Conservation (phyloP, 1,284 basidiomycete genomes). For the Ceratobasidium theobromae region DNA sequence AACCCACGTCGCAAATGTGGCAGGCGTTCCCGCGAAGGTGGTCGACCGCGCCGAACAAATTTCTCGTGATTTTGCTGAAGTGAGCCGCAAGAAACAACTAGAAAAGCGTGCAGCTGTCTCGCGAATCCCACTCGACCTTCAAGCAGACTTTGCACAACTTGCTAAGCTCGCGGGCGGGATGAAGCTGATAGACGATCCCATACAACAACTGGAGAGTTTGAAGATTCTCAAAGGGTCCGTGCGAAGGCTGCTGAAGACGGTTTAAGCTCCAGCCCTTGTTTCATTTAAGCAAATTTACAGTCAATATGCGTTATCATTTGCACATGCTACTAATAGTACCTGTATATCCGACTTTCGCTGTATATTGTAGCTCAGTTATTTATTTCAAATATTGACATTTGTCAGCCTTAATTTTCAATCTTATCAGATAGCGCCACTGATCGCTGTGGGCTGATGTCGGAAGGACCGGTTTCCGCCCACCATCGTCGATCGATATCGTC, state of each 20-base stretch:
- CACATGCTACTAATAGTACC: not conserved
- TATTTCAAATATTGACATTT: not conserved
- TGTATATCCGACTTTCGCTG: conserved; percentile 11
- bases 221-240: conserved; percentile 56
- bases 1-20: conserved; percentile 86
- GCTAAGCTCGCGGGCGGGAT: conserved; percentile 42
- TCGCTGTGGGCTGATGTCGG: conserved; percentile 14
- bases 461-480: conserved; percentile 23
- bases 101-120: conserved; percentile 57
- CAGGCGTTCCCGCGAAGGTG: conserved; percentile 76
- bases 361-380: not conserved
- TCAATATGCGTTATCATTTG: not conserved
- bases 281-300: not conserved
- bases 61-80: conserved; percentile 82
- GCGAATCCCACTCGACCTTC: conserved; percentile 70
- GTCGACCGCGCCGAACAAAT: conserved; percentile 85
- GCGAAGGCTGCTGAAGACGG: conserved; percentile 4
- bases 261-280: not conserved
- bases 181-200: conserved; percentile 54
- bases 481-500: conserved; percentile 17
- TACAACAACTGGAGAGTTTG: conserved; percentile 56
- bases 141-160: conserved; percentile 86
- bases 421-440: conserved; percentile 23
- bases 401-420: conserved; percentile 5
- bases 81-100: conserved; percentile 77